Conservation (phyloP, 306 rosid species). For the Luffa aegyptiaca region DNA sequence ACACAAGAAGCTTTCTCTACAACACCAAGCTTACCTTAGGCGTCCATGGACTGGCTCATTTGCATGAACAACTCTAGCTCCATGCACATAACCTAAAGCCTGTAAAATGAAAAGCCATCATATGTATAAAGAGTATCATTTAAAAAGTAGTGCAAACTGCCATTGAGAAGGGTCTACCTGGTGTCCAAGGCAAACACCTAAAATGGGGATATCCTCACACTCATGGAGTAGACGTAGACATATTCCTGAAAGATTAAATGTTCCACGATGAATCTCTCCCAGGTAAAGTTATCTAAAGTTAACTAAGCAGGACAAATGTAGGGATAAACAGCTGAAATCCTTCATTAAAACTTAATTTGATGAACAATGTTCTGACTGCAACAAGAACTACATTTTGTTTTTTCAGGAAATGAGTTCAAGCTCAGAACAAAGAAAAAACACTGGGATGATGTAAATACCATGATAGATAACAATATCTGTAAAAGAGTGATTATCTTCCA, state of each 20-base stretch:
- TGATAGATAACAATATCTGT: not conserved
- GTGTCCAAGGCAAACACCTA: conserved; percentile 98
- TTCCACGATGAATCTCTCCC: conserved; percentile 9
- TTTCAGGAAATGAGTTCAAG: not conserved
- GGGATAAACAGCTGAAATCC: not conserved
- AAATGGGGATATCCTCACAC: conserved; percentile 78
- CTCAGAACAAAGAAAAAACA: not conserved
- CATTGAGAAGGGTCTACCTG: conserved; percentile 45
- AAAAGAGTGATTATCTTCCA: not conserved
- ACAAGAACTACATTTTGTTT: conserved; percentile 5
- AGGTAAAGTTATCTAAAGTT: not conserved
- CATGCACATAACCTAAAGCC: conserved; percentile 95
- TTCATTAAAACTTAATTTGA: not conserved
- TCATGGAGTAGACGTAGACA: conserved; percentile 70
- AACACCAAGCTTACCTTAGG: conserved; percentile 47
- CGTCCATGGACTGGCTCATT: conserved; percentile 94
- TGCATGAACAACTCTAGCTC: conserved; percentile 88
- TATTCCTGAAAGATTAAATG: conserved; percentile 54
- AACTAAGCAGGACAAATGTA: not conserved
- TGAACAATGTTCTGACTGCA: not conserved
- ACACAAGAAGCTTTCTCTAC: not conserved
- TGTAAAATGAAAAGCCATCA: conserved; percentile 23
- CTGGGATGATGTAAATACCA: not conserved
- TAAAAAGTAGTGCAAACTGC: not conserved
- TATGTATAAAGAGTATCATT: not conserved